phyloP scores from a whole-genome alignment of 768 basidiomycete genomes.

The Pleurotus salmoneostramineus region DNA sequence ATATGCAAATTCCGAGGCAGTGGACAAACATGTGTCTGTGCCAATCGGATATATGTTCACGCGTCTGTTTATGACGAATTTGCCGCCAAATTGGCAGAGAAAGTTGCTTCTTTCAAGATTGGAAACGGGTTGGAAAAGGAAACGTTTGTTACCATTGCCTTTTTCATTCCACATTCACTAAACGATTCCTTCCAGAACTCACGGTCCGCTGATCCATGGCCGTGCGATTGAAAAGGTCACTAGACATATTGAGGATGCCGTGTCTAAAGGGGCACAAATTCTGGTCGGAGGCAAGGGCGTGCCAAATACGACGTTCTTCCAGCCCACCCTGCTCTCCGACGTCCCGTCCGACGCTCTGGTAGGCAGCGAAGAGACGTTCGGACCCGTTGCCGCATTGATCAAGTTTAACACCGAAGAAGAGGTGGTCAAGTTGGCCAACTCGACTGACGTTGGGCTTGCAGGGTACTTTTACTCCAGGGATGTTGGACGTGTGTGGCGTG shows the following conservation, averaged over 20 bases:
- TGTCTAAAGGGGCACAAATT: conserved; percentile 80
- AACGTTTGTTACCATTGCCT: conserved; percentile 44
- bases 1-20: conserved; percentile 75
- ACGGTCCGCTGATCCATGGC: conserved; percentile 90
- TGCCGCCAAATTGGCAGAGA: conserved; percentile 79
- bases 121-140: conserved; percentile 82
- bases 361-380: conserved; percentile 90
- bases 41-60: conserved; percentile 93
- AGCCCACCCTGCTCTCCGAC: conserved; percentile 86
- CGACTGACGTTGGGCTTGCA: conserved; percentile 79
- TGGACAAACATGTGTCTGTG: conserved; percentile 86
- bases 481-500: conserved; percentile 87
- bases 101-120: conserved; percentile 78
- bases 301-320: conserved; percentile 64
- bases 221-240: conserved; percentile 84
- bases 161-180: not conserved
- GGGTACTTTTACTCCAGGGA: conserved; percentile 92
- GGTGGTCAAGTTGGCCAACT: conserved; percentile 82
- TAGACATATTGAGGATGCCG: conserved; percentile 84
- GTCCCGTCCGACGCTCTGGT: conserved; percentile 67
- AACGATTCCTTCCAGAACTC: conserved; percentile 53
- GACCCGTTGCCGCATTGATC: conserved; percentile 82
- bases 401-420: conserved; percentile 95
- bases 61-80: conserved; percentile 91
- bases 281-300: conserved; percentile 83